Evolutionary conservation across 768 basidiomycete genomes (phyloP), one percentile per base, ranked within the genome.

Genomic region (Russula olivacea): DNA sequence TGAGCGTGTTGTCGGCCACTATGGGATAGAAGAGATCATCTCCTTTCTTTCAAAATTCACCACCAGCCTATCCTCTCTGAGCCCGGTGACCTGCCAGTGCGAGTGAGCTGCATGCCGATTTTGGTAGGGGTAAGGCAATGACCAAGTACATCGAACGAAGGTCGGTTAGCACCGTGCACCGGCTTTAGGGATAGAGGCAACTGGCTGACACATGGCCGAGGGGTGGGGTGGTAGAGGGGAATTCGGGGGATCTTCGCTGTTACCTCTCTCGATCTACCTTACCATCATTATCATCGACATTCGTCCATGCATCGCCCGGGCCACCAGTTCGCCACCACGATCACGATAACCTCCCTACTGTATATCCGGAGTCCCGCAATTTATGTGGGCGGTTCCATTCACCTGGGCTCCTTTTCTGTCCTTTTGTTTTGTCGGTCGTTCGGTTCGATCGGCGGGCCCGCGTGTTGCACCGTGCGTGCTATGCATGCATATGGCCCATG

Each of bases 401-500:
- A 40, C 36, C 43, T 43, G 48, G 51, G 17, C 14, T 2, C 25
- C 28, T 49, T 23, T 38, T 45, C 12, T 8, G 3, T 7, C n/a
- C 17, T n/a, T 45, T 45, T 45, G 9, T 8, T 61, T 68, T 40
- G 69, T 4, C 64, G 68, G 69, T 4, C 64, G 68, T 41, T 30
- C 6, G 28, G 28, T 28, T 28, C 28, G 28, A 28, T 28, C 28
- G 28, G 28, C 28, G 28, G n/a, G n/a, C n/a, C n/a, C n/a, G 28
- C 28, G 28, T 28, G 28, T 28, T n/a, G n/a, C n/a, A n/a, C n/a
- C n/a, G n/a, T n/a, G n/a, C n/a, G 28, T 28, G 28, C 28, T 28
- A 4, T 28, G 28, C 28, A 28, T 28, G 28, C 28, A n/a, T 4
- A 28, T 28, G 28, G 28, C 4, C 4, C 28, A 28, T 28, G 2